Conservation (phyloP, 441 rosid genomes). For the Flueggea neowawraea region DNA sequence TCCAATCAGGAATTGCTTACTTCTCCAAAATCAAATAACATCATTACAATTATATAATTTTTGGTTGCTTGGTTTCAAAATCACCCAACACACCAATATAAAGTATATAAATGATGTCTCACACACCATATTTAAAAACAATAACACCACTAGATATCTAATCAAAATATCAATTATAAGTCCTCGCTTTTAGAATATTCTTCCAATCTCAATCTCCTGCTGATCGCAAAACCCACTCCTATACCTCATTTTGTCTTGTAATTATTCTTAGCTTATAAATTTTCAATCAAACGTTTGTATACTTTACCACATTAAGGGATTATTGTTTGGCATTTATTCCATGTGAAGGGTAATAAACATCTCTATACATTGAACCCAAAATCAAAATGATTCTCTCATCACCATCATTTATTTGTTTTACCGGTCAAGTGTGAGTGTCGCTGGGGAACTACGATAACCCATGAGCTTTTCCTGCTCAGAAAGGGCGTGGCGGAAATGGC, state of each 20-base stretch:
- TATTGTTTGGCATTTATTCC: constrained; percentile 12
- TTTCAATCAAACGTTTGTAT: constrained; percentile 14
- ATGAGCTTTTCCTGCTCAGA: constrained; percentile 44
- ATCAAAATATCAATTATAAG: background rate
- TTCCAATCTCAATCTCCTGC: constrained; percentile 7
- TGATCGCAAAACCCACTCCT: background rate
- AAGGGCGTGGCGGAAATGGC: constrained; percentile 70
- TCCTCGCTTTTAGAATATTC: constrained; percentile 2
- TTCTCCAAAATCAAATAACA: constrained; percentile 13
- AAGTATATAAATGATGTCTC: background rate
- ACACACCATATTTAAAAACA: background rate
- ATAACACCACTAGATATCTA: background rate
- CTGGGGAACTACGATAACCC: constrained; percentile 19
- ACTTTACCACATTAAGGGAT: constrained; percentile 13
- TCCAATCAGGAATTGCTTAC: constrained; percentile 2
- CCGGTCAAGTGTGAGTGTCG: constrained; percentile 28
- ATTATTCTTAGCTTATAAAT: constrained; percentile 13
- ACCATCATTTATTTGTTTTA: constrained; percentile 14
- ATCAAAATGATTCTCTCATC: constrained; percentile 5
- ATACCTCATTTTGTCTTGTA: constrained; percentile 1
- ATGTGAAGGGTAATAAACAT: constrained; percentile 16
- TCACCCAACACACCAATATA: constrained; percentile 8
- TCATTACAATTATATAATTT: constrained; percentile 8
- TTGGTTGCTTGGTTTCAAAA: constrained; percentile 14
- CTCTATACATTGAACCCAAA: constrained; percentile 4